phyloP scores from a whole-genome alignment of 805 yeast genomes.

The Nakazawaea sp. region DNA sequence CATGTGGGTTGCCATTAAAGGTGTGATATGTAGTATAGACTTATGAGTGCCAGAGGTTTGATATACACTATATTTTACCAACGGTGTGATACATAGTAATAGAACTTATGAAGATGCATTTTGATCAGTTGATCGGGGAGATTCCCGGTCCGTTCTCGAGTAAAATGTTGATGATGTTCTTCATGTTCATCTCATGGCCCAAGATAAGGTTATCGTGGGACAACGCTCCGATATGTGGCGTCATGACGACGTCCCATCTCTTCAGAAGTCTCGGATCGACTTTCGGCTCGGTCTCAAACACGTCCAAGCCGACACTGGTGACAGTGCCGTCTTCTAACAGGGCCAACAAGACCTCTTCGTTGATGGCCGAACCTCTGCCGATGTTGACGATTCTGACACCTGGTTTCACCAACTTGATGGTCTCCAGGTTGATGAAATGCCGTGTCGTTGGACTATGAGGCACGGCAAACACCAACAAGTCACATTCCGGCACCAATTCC shows the following conservation, averaged over 20 bases:
- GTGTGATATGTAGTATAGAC: no score
- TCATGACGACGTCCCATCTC: conserved; percentile 38
- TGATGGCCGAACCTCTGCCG: conserved; percentile 53
- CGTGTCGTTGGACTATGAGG: conserved; percentile 50
- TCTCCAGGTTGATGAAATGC: conserved; percentile 36
- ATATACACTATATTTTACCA: no score
- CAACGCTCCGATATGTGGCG: conserved; percentile 62
- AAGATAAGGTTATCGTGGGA: conserved; percentile 38
- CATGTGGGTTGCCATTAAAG: conserved; percentile 13
- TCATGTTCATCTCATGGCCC: conserved; percentile 36
- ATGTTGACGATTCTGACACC: conserved; percentile 48
- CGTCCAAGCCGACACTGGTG: conserved; percentile 55
- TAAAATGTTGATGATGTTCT: conserved; percentile 34
- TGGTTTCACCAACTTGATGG: conserved; percentile 29
- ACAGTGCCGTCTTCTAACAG: conserved; percentile 39
- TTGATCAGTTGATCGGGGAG: conserved; percentile 19
- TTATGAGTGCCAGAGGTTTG: no score
- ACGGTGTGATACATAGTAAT: neutral
- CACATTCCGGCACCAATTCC: conserved; percentile 31
- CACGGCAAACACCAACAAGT: conserved; percentile 47
- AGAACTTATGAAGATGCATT: no score
- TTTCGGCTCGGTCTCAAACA: conserved; percentile 48
- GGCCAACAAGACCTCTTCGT: conserved; percentile 40
- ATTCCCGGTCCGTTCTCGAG: conserved; percentile 23
- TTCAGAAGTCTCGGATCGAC: conserved; percentile 21